phyloP scores from a whole-genome alignment of 345 rosid genomes.

The Anacardium occidentale region DNA sequence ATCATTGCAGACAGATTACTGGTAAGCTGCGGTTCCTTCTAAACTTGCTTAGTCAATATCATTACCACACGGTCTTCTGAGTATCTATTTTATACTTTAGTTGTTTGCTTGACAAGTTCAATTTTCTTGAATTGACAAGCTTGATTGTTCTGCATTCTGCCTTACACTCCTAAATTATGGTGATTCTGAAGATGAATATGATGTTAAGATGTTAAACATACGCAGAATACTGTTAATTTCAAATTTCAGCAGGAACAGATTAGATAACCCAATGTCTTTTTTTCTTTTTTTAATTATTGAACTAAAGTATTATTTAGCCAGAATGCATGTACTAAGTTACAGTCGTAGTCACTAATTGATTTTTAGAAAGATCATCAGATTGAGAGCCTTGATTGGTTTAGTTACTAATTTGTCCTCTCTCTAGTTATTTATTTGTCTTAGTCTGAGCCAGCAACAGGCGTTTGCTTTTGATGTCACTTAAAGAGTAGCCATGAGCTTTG shows the following conservation, averaged over 20 bases:
- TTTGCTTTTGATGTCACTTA: not conserved
- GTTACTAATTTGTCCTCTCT: not conserved
- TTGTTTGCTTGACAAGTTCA: constrained; percentile 1
- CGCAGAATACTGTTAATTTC: not conserved
- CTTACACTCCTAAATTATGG: not conserved
- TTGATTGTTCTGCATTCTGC: not conserved
- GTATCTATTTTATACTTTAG: not conserved
- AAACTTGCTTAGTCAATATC: not conserved
- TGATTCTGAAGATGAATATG: constrained; percentile 3
- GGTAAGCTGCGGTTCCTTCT: constrained; percentile 22
- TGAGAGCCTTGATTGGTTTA: not conserved
- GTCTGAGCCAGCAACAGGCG: not conserved
- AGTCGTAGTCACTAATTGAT: not conserved
- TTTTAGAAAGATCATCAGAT: not conserved
- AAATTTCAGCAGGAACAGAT: not conserved
- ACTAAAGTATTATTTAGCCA: not conserved
- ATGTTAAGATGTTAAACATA: not conserved
- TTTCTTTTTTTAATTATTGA: not conserved
- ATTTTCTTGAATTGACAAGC: not conserved
- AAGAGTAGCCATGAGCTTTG: not conserved
- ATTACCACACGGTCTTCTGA: not conserved
- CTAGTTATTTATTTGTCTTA: too few species aligned
- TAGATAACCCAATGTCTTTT: not conserved
- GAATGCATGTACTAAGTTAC: not conserved
- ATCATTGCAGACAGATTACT: constrained; percentile 16